Base-by-base conservation (phyloP, 2,329 filamentous ascomycete species). In the Ilyonectria sp. region DNA sequence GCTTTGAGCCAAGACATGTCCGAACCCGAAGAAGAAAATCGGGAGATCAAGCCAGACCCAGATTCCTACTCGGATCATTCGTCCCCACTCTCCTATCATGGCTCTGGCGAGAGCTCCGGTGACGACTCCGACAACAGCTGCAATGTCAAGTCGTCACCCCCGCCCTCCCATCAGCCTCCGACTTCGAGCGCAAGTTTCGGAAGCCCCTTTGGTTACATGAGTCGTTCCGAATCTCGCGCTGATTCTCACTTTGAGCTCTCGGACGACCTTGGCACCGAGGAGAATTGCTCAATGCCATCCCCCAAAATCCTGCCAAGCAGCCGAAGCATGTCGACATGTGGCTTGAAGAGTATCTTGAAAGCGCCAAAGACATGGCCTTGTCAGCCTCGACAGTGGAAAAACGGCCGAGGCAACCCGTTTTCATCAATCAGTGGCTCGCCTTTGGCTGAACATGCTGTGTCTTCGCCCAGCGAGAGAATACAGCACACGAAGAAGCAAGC, bases 311-410 rank as follows among this genome's bases (percentile, higher is more conserved):
- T 43, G 15, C 5, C 40, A 43, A 43, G 40, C 17, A 43, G 40
- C n/a, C 7, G 40, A n/a, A 43, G 71, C 5, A 59, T 68, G 13
- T 49, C 62, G 9, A 49, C 70, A 1, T 11, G 73, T 9, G 69
- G 72, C n/a, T 46, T 74, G 21, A 75, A 61, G 53, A 53, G 73
- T 8, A 76, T 76, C 29, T 62, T 76, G 2, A 76, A 71, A 43
- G 33, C 47, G 10, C 44, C 68, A 29, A 35, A 58, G 37, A 52
- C 29, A 26, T 44, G 37, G 26, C 15, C 46, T 13, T 21, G 31
- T n/a, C 11, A 35, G 31, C 29, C 49, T 53, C 29, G 10, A 23
- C 46, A 53, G 47, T 21, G 46, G 46, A 7, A 10, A 6, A 2
- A 17, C n/a, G 26, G 21, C 9, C 21, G 19, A 17, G 23, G 19